These are phyloP conservation scores for Tylopilus felleus DNA, from an alignment of 768 basidiomycete genomes.

Conservation along the genomic window DNA sequence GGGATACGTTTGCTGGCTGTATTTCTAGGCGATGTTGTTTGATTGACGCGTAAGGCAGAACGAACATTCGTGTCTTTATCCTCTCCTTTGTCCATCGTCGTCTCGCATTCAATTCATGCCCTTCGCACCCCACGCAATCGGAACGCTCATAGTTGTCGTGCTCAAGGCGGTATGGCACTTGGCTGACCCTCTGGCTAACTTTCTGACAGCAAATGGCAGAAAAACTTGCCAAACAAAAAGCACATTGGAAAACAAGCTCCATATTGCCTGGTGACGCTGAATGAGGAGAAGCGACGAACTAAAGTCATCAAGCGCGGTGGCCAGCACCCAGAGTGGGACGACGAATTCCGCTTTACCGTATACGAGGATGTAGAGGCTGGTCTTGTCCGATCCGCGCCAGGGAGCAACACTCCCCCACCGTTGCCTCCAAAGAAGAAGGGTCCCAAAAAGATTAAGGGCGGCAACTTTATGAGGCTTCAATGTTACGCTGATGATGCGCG, in stretches of 20 bases:
- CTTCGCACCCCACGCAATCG: slow-evolving; percentile 68
- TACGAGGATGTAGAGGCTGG: slow-evolving; percentile 68
- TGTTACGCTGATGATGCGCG: slow-evolving; percentile 95
- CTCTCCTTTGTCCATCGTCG: not conserved
- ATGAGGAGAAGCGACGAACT: slow-evolving; percentile 82
- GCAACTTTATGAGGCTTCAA: slow-evolving; percentile 70
- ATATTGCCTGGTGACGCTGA: slow-evolving; percentile 77
- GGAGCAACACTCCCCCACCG: slow-evolving; percentile 55
- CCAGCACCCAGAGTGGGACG: slow-evolving; percentile 99
- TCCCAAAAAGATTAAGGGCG: slow-evolving; percentile 59
- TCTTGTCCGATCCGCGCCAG: slow-evolving; percentile 40
- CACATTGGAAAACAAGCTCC: slow-evolving; percentile 98
- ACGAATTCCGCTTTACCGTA: slow-evolving; percentile 91
- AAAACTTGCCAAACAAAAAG: slow-evolving; percentile 85
- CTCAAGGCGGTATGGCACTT: slow-evolving; percentile 79
- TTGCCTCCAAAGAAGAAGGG: slow-evolving; percentile 63
- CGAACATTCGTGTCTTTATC: slow-evolving; percentile 4
- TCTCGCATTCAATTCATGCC: slow-evolving; percentile 43
- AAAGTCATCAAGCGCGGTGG: slow-evolving; percentile 96
- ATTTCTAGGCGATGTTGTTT: slow-evolving; percentile 9
- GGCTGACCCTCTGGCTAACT: not conserved
- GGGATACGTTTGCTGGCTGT: not conserved
- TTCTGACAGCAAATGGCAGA: slow-evolving; percentile 43
- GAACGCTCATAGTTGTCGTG: slow-evolving; percentile 90
- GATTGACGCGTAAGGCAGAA: slow-evolving; percentile 21